Evolutionary conservation across 2,329 filamentous ascomycete species (phyloP).

Genomic region (Cryoendolithus antarcticus): DNA sequence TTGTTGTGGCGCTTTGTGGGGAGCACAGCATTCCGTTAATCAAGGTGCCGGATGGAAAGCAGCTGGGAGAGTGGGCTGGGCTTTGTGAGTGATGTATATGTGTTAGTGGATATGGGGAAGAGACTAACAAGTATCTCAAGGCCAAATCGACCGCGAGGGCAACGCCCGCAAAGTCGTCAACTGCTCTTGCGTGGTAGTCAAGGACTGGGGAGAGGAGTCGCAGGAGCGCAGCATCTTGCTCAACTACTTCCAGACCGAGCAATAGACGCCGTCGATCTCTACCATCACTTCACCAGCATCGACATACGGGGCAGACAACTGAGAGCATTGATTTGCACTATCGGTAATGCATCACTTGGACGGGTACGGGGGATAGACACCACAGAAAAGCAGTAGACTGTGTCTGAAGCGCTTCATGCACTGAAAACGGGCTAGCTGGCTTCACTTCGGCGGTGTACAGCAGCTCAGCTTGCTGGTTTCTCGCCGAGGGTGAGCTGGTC

Average conservation of each 20-base stretch:
- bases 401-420: too few species aligned
- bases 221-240: conserved; percentile 98
- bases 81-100: conserved; percentile 72
- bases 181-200: conserved; percentile 99
- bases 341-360: too few species aligned
- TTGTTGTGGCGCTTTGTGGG: conserved; percentile 94
- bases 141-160: conserved; percentile 96
- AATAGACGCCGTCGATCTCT: conserved; percentile 25
- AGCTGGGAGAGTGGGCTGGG: conserved; percentile 99
- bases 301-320: not conserved
- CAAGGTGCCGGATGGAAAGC: conserved; percentile 99
- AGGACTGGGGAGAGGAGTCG: conserved; percentile 99
- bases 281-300: not conserved
- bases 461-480: too few species aligned
- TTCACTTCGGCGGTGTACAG: too few species aligned
- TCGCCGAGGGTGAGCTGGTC: too few species aligned
- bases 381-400: too few species aligned
- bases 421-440: too few species aligned
- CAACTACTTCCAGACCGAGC: conserved; percentile 97
- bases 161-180: conserved; percentile 99
- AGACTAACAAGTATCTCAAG: conserved; percentile 33
- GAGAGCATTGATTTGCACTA: too few species aligned
- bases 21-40: conserved; percentile 99
- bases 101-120: too few species aligned
- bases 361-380: too few species aligned